These are phyloP conservation scores for Exophiala spinifera DNA, from an alignment of 2,329 filamentous ascomycete genomes.

Conservation along the genomic window DNA sequence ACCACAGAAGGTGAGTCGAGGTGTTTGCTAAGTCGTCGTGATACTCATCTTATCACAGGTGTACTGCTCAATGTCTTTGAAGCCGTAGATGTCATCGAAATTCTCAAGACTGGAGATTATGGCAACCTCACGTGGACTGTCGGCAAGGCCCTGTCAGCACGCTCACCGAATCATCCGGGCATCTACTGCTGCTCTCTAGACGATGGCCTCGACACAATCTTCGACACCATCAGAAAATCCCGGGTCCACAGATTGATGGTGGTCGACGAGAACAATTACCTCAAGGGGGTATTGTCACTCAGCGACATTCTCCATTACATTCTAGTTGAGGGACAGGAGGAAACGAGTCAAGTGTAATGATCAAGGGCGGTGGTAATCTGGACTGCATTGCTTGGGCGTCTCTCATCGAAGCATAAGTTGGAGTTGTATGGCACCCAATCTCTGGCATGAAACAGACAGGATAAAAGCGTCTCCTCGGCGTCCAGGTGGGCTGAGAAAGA, in stretches of 20 bases:
- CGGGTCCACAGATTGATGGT: constrained; percentile 90
- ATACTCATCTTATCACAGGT: constrained; percentile 38
- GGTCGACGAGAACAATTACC: constrained; percentile 80
- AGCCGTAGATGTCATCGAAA: constrained; percentile 91
- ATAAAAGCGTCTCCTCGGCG: not conserved
- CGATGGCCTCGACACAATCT: constrained; percentile 90
- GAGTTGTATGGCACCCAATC: not conserved
- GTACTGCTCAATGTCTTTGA: constrained; percentile 93
- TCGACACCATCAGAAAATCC: constrained; percentile 93
- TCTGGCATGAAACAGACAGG: not conserved
- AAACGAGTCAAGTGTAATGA: constrained; percentile 10
- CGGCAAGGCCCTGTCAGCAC: constrained; percentile 63
- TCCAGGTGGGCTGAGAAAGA: not conserved
- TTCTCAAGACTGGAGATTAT: constrained; percentile 90
- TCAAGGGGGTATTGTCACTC: constrained; percentile 86
- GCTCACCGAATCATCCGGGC: constrained; percentile 73
- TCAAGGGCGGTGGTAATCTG: not conserved
- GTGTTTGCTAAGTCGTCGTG: not conserved
- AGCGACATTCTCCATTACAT: constrained; percentile 97
- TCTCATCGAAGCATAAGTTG: not conserved
- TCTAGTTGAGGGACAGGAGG: constrained; percentile 69
- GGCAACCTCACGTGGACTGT: constrained; percentile 84
- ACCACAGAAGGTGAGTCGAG: constrained; percentile 63
- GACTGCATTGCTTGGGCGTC: constrained; percentile 18
- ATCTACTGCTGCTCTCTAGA: constrained; percentile 94